Percentiles rank a stretch among this genome's conserved stretches.
Evolutionary conservation across 306 rosid species (phyloP).

Genomic region (Abrus pulchellus): DNA sequence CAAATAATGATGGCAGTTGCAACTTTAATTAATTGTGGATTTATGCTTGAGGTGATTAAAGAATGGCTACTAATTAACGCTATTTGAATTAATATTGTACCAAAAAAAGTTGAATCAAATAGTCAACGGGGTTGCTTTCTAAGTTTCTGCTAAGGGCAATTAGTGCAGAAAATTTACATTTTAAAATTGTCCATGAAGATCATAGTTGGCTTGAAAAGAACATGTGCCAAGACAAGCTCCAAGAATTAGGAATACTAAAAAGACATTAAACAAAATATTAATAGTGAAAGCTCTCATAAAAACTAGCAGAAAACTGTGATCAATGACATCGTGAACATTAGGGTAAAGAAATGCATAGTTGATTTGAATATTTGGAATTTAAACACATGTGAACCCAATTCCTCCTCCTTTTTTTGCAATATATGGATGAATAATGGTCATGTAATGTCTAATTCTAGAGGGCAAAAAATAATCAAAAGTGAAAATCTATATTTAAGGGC

Average conservation of each 20-base stretch:
- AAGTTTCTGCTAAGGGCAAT: not conserved
- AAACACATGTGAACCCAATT: slow-evolving; percentile 6
- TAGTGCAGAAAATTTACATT: not conserved
- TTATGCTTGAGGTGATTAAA: too few relatives aligned
- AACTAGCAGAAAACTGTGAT: not conserved
- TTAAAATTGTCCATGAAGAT: not conserved
- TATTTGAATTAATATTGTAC: too few relatives aligned
- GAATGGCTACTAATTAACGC: too few relatives aligned
- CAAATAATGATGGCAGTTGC: too few relatives aligned
- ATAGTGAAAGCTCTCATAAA: not conserved
- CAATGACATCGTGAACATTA: not conserved
- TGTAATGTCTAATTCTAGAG: not conserved
- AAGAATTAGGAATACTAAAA: not conserved
- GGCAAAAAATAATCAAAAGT: slow-evolving; percentile 25
- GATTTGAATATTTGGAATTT: slow-evolving; percentile 6
- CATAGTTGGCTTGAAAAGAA: slow-evolving; percentile 30
- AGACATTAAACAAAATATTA: not conserved
- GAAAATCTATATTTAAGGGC: not conserved
- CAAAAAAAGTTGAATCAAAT: too few relatives aligned
- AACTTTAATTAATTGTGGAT: too few relatives aligned
- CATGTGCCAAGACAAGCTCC: not conserved
- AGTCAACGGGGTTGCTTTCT: too few relatives aligned
- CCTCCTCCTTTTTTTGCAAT: not conserved
- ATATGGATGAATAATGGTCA: slow-evolving; percentile 26
- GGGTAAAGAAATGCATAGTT: not conserved